These are phyloP conservation scores for Madurella fahalii DNA, from an alignment of 2,329 filamentous ascomycete species.

Conservation along the genomic window DNA sequence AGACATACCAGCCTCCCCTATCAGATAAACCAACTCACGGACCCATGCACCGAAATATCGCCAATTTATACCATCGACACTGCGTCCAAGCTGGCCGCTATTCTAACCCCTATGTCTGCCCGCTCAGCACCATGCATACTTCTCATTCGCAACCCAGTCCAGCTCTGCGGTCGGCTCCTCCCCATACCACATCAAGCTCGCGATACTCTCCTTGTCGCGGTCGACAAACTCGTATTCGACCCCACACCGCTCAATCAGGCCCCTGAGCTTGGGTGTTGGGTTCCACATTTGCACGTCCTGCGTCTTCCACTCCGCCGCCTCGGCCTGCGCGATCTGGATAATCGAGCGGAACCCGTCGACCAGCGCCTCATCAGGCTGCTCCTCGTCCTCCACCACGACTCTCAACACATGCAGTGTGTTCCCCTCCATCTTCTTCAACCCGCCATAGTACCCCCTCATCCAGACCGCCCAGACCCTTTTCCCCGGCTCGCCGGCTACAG, in stretches of 20 bases:
- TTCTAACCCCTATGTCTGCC: background rate
- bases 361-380: slow-evolving; percentile 40
- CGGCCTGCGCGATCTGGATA: slow-evolving; percentile 60
- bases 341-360: slow-evolving; percentile 56
- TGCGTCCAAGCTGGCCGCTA: no score
- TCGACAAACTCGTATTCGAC: slow-evolving; percentile 49
- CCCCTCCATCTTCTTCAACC: slow-evolving; percentile 48
- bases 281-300: slow-evolving; percentile 78
- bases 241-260: slow-evolving; percentile 44
- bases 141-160: slow-evolving; percentile 73
- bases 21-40: no score
- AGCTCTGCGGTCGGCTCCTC: slow-evolving; percentile 47
- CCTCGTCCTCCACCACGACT: slow-evolving; percentile 59
- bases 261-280: slow-evolving; percentile 53
- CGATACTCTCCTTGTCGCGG: slow-evolving; percentile 63
- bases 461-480: slow-evolving; percentile 70
- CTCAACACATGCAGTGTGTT: slow-evolving; percentile 69
- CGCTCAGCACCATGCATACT: slow-evolving; percentile 69
- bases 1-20: no score
- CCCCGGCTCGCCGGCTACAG: slow-evolving; percentile 52
- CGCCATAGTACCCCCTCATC: slow-evolving; percentile 62
- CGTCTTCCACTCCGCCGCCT: slow-evolving; percentile 70
- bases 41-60: no score
- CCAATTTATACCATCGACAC: no score
- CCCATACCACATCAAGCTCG: slow-evolving; percentile 69